Evolutionary conservation across 2,329 filamentous ascomycete genomes (phyloP), one percentile per base, ranked within the genome.

Genomic region (Fonsecaea erecta): DNA sequence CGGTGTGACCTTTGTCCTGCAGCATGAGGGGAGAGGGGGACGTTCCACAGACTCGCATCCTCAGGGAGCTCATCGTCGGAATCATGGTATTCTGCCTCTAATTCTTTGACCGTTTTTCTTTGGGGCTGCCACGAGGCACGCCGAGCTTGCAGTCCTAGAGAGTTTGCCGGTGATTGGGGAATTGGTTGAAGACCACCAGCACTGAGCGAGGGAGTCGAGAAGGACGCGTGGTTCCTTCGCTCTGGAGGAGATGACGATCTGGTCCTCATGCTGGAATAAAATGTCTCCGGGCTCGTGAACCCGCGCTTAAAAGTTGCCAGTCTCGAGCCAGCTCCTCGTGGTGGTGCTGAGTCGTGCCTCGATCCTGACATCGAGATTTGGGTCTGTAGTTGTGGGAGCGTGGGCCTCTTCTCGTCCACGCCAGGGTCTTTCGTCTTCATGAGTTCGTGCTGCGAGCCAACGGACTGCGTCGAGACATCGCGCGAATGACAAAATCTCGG

Each of bases 21-120:
- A 14, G 79, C 76, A 24, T 79, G 76, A 3, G 81, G 81, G 9
- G 81, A 83, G 16, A 83, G 78, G 0, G 81, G 81, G 18, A 83
- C 80, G 63, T 83, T 83, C 78, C 79, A 83, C 8, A 83, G 70
- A 67, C 80, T 81, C 9, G 80, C 78, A 73, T 83, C 81, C 53
- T 83, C 81, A 3, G 81, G 81, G 35, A 83, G 70, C 24, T 83
- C 81, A 54, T 83, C 81, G 63, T 83, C 81, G 1, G 79, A 82
- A 65, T 83, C 81, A 69, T 83, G 76, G 60, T 81, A 83, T 72
- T 83, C 81, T 18, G 78, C 79, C 68, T 83, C 81, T 26, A 83
- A 64, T 51, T 83, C 81, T 66, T 80, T 78, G n/a, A 80, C 65
- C 2, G 79, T 77, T 68, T 82, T 83, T 62, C 80, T 77, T 52